Base-by-base conservation (phyloP, 805 yeast species). In the Wickerhamiella siamensis region DNA sequence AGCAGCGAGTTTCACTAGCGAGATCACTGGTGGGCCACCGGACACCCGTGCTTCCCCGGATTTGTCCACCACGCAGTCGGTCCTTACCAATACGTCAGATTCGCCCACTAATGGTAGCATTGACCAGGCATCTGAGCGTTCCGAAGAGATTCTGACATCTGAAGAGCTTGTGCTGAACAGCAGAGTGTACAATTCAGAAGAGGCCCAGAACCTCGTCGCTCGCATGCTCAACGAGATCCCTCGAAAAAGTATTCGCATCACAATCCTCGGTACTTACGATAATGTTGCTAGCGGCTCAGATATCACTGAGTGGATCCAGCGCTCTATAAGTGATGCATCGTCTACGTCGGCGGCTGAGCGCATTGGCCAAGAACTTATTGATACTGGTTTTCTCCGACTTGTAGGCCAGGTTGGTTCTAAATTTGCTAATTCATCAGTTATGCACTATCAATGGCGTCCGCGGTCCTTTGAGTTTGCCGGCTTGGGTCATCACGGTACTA, bases 391-490 rank as follows among this genome's bases (percentile, higher is more conserved):
- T 47, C 56, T 83, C 29, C 63, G 71, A 21, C 66, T 76, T 26
- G 75, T 81, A 36, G 88, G 88, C 5, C 69, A 75, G 39, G 73
- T 76, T 53, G 69, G 71, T 38, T 55, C 54, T 41, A 65, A 60
- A 40, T 83, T 83, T 59, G 83, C 79, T 41, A 83, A 81, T 57
- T 75, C 84, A 17, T 73, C 84, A 2, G 78, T 75, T 42, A 74
- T 78, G 57, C 69, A 65, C 52, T 83, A 83, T 54, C 94, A 83
- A 59, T 84, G 94, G 94, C 77, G 75, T 47, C 76, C 76, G 3
- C 60, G 67, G 45, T 81, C 82, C 1, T 81, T 72, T 54, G 74
- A 71, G 46, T 63, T 72, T 36, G 75, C 77, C 2, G 67, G 64
- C 9, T 43, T 53, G 14, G 45, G 43, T 15, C 31, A 51, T 53